Evolutionary conservation across 306 rosid species (phyloP), one percentile per base, ranked within the genome.

Genomic region (Cicer chorassanicum): DNA sequence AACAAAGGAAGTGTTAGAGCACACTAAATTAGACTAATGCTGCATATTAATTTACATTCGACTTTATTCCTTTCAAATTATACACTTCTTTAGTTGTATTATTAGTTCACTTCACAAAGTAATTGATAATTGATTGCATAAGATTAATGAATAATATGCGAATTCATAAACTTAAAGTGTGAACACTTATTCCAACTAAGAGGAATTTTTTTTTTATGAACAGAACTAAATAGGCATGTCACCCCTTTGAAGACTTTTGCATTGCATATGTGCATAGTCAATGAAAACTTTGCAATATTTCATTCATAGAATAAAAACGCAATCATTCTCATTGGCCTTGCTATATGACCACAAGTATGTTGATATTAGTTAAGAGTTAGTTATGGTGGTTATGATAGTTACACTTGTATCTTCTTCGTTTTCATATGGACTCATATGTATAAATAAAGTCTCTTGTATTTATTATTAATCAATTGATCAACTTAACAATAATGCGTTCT

Each of bases 321-420:
- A 61, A 73, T 5, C 15, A 10, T 56, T 56, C 18, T 56, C 55
- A 72, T 5, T 72, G 24, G 65, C 43, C 54, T 71, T 18, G 34
- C 24, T 4, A 9, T 4, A 51, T 49, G 16, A 29, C 36, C 5
- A 29, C 4, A 3, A 29, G 36, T 29, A 3, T 29, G 5, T 29
- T 29, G 29, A 24, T 24, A 24, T 24, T 24, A 24, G 29, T 2
- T 4, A 24, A 24, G 29, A 24, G 29, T 24, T 24, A 24, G 4
- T 24, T 29, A 29, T 29, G 36, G 4, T 29, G 5, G 36, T 3
- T 29, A 29, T 29, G 36, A 29, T 3, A 29, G 36, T 29, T 29
- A 29, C 3, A 29, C 36, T 29, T 29, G 36, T 29, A 29, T 29
- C 5, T 29, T 29, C 5, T 29, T 29, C 2, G 36, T 29, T 29